Evolutionary conservation across 345 rosid species (phyloP), one percentile per base, ranked within the genome.

Genomic region (Populus deltoides): DNA sequence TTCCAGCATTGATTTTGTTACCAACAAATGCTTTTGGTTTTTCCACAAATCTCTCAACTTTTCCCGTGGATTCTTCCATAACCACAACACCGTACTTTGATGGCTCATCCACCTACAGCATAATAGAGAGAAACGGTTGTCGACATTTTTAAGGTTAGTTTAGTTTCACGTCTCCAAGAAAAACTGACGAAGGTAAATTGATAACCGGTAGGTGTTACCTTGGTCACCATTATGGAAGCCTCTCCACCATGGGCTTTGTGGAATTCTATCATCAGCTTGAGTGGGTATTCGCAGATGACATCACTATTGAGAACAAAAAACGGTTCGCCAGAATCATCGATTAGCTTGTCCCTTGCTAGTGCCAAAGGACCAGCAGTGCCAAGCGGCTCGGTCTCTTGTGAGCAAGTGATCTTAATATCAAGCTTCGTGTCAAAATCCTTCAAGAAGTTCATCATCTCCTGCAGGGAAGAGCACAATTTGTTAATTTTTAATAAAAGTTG

Each of bases 311-410:
- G 98, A 76, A 94, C 97, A 73, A 94, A 94, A 83, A 92, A 94
- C 0, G 98, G 98, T 68, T 88, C 89, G 29, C 97, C 90, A 53
- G 97, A 87, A n/a, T 85, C 88, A 17, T 94, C 97, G 45, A 86
- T 17, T 77, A 94, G 84, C 82, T 94, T 91, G 76, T 94, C 98
- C 87, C 93, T 94, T 4, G 98, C 98, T 80, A 94, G 77, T 75
- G 98, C 98, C 71, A 94, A 86, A 74, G 98, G 98, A 84, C 98
- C 98, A 72, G 98, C 97, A 0, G 97, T 94, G 49, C 97, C 98
- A 18, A 94, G 86, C 2, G 98, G 98, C 88, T 94, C 98, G 8
- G 97, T 94, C 91, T 94, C 98, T 80, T 91, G 98, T 49, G 97
- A 94, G 85, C 97, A 94, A 20, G 89, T 91, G 87, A 94, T 94